Conservation (phyloP, 192 early-diverging fungal species). For the Obelidium mucronatum region DNA sequence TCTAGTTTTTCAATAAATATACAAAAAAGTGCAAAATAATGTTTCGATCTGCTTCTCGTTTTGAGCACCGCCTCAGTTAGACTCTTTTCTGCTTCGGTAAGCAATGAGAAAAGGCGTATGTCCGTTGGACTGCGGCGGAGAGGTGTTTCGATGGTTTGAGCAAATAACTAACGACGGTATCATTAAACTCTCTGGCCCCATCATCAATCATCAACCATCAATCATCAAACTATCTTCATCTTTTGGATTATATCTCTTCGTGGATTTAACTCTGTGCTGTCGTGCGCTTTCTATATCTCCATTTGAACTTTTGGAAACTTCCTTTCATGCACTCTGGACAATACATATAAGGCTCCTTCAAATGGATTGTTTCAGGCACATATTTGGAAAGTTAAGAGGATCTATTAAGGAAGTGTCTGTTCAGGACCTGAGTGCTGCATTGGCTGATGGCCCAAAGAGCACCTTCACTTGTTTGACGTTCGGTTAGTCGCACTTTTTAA, state of each 20-base stretch:
- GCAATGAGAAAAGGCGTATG: too few species aligned
- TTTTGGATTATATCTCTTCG: too few species aligned
- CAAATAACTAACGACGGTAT: too few species aligned
- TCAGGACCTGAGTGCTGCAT: slow-evolving; percentile 20
- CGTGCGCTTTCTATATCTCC: too few species aligned
- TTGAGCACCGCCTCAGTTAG: slow-evolving; percentile 8
- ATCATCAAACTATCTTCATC: too few species aligned
- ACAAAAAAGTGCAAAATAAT: neutral
- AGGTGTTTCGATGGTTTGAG: too few species aligned
- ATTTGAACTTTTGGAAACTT: too few species aligned
- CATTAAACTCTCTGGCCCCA: too few species aligned
- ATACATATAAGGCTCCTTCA: neutral
- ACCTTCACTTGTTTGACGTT: slow-evolving; percentile 51
- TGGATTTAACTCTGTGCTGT: too few species aligned
- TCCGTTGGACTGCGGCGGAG: too few species aligned
- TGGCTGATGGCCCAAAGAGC: slow-evolving; percentile 35
- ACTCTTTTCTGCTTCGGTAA: slow-evolving; percentile 19
- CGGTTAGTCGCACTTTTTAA: slow-evolving; percentile 34
- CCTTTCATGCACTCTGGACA: too few species aligned
- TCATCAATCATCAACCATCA: too few species aligned
- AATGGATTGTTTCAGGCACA: slow-evolving; percentile 21
- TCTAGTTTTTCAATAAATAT: neutral
- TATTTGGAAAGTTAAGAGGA: neutral
- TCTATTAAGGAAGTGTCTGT: slow-evolving; percentile 28
- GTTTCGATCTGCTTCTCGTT: neutral